phyloP scores from a whole-genome alignment of 2,329 filamentous ascomycete species.

The Magnaporthiopsis incrustans region DNA sequence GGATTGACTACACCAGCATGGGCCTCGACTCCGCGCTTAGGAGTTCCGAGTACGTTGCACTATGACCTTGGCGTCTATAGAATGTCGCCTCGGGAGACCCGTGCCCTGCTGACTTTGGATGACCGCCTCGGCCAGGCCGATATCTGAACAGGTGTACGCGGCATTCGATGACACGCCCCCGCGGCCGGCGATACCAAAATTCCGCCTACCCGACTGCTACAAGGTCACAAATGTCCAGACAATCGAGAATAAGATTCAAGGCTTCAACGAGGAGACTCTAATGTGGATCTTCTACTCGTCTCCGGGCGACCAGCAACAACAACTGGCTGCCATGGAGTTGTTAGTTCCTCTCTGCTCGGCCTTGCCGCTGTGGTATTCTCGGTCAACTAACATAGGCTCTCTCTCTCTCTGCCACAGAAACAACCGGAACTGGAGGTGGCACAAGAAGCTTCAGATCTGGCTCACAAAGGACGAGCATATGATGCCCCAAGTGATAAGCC shows the following conservation, averaged over 20 bases:
- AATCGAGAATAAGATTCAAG: slow-evolving; percentile 56
- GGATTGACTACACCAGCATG: slow-evolving; percentile 48
- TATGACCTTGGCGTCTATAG: too few relatives aligned
- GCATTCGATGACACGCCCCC: slow-evolving; percentile 53
- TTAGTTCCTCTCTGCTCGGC: slow-evolving; percentile 27
- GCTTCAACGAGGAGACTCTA: slow-evolving; percentile 61
- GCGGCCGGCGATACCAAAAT: slow-evolving; percentile 48
- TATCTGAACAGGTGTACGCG: slow-evolving; percentile 54
- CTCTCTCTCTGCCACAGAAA: slow-evolving; percentile 32
- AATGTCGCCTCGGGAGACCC: neutral
- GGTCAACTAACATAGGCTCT: neutral
- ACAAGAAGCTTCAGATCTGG: slow-evolving; percentile 60
- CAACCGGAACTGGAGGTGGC: slow-evolving; percentile 59
- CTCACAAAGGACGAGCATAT: slow-evolving; percentile 60
- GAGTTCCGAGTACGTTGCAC: slow-evolving; percentile 40
- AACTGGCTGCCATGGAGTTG: slow-evolving; percentile 56
- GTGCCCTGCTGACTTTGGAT: neutral
- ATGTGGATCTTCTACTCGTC: slow-evolving; percentile 66
- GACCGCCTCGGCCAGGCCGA: slow-evolving; percentile 28
- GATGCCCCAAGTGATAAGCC: slow-evolving; percentile 51
- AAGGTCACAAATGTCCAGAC: slow-evolving; percentile 58
- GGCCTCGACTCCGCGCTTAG: slow-evolving; percentile 47
- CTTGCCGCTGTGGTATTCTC: neutral
- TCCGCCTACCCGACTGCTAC: slow-evolving; percentile 57
- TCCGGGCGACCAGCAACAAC: slow-evolving; percentile 53